Evolutionary conservation across 805 yeast species (phyloP).

Genomic region (Lipomyces starkeyi): DNA sequence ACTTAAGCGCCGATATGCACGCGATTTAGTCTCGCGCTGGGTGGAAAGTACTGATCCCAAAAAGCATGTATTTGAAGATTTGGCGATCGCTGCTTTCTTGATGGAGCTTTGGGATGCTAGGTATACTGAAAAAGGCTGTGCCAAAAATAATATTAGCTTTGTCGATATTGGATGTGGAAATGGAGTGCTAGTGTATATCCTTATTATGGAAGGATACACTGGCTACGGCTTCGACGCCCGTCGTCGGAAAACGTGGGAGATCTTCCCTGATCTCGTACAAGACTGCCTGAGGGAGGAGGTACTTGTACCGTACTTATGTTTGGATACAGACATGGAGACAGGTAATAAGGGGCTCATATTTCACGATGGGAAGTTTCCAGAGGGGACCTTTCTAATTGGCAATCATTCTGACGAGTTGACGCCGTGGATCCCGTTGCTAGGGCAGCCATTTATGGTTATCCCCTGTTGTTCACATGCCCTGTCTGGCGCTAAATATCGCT

Average conservation of each 20-base stretch:
- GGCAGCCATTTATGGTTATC: conserved; percentile 81
- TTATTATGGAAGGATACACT: conserved; percentile 75
- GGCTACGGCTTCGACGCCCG: conserved; percentile 93
- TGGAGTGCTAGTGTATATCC: conserved; percentile 79
- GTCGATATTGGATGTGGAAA: conserved; percentile 96
- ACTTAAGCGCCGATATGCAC: conserved; percentile 82
- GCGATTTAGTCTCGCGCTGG: conserved; percentile 78
- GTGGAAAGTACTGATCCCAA: conserved; percentile 93
- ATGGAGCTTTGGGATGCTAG: conserved; percentile 80
- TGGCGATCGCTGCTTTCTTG: conserved; percentile 92
- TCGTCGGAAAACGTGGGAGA: conserved; percentile 83
- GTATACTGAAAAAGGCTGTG: conserved; percentile 51
- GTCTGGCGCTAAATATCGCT: conserved; percentile 76
- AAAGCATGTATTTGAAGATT: conserved; percentile 95
- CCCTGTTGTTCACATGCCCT: conserved; percentile 95
- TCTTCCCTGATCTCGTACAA: conserved; percentile 71
- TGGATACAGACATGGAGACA: not conserved
- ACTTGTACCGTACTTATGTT: conserved; percentile 63
- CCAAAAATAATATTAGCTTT: conserved; percentile 48
- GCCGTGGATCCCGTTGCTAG: conserved; percentile 90
- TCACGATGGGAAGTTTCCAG: conserved; percentile 53
- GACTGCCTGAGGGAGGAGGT: conserved; percentile 71
- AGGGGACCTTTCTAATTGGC: conserved; percentile 82
- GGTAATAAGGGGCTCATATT: not conserved
- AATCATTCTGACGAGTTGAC: conserved; percentile 96